Evolutionary conservation across 2,329 filamentous ascomycete species (phyloP).

Genomic region (Fusarium gaditjirri): DNA sequence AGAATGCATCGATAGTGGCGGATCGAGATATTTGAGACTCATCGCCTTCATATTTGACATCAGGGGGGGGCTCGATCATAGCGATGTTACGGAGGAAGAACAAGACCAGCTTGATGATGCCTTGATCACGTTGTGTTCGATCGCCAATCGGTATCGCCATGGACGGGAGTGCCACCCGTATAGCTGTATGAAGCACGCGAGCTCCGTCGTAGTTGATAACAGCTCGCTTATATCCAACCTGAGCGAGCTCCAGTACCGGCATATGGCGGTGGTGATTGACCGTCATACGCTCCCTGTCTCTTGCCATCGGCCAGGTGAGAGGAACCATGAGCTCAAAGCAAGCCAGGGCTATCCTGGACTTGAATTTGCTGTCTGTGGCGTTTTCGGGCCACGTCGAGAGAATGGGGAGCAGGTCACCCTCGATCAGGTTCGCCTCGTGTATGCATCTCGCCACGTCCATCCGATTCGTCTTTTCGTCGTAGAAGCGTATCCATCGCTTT

Average conservation of each 20-base stretch:
- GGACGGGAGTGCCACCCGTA: constrained; percentile 83
- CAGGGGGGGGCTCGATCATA: constrained; percentile 80
- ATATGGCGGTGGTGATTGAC: constrained; percentile 93
- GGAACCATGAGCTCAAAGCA: constrained; percentile 92
- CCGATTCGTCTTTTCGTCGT: constrained; percentile 92
- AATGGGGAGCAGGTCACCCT: constrained; percentile 90
- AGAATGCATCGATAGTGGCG: constrained; percentile 86
- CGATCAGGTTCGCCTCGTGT: constrained; percentile 90
- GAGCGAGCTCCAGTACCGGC: constrained; percentile 87
- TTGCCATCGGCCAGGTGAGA: constrained; percentile 92
- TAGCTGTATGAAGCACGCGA: constrained; percentile 80
- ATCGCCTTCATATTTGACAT: constrained; percentile 83
- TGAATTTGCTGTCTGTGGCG: constrained; percentile 76
- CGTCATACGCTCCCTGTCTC: constrained; percentile 82
- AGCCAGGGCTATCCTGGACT: constrained; percentile 81
- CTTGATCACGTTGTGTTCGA: constrained; percentile 82
- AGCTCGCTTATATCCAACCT: constrained; percentile 88
- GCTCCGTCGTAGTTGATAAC: constrained; percentile 85
- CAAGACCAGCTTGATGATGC: constrained; percentile 89
- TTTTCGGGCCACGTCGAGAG: constrained; percentile 83
- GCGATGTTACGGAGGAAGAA: constrained; percentile 91
- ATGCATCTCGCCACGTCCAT: constrained; percentile 95
- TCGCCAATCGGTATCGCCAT: constrained; percentile 84
- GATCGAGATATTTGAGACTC: constrained; percentile 90
- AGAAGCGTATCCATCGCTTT: constrained; percentile 93